Percentiles rank a stretch among this genome's conserved stretches.
Evolutionary conservation across 352 stramenopile species (phyloP).

Genomic region (Elongisporangium undulatum): DNA sequence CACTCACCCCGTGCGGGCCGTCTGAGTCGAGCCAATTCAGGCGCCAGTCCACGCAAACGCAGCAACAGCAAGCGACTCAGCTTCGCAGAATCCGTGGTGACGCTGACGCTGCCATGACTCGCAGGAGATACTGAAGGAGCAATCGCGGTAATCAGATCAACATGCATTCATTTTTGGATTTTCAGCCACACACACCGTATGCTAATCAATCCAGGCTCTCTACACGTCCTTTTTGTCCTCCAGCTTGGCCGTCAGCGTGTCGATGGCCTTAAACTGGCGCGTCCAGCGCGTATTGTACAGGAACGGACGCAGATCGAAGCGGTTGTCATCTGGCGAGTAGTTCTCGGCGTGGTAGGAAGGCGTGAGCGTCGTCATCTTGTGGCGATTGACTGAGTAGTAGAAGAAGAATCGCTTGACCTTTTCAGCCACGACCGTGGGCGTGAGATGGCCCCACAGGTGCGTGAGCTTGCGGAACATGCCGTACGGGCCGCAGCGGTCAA

Average conservation of each 20-base stretch:
- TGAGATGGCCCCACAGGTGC: constrained; percentile 86
- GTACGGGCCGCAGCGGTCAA: constrained; percentile 93
- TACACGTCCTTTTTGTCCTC: constrained; percentile 72
- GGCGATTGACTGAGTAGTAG: constrained; percentile 97
- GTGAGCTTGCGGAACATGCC: constrained; percentile 91
- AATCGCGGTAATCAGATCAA: constrained; percentile 3
- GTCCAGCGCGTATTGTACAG: constrained; percentile 96
- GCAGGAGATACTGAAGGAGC: too few species aligned
- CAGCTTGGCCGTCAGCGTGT: constrained; percentile 81
- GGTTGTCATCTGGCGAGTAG: constrained; percentile 98
- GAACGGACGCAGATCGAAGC: constrained; percentile 97
- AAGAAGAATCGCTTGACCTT: constrained; percentile 98
- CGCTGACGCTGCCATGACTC: background rate
- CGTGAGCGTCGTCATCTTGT: constrained; percentile 99
- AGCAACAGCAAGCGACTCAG: constrained; percentile 1
- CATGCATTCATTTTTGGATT: constrained; percentile 5
- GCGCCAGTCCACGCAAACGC: constrained; percentile 1
- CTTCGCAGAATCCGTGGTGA: background rate
- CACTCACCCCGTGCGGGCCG: background rate
- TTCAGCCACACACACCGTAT: background rate
- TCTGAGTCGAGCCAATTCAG: background rate
- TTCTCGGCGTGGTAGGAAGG: constrained; percentile 98
- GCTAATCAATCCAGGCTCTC: constrained; percentile 4
- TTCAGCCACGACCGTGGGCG: constrained; percentile 65
- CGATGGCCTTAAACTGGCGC: constrained; percentile 94